Evolutionary conservation across 768 basidiomycete species (phyloP), one percentile per base, ranked within the genome.

Genomic region (Suillus subaureus): DNA sequence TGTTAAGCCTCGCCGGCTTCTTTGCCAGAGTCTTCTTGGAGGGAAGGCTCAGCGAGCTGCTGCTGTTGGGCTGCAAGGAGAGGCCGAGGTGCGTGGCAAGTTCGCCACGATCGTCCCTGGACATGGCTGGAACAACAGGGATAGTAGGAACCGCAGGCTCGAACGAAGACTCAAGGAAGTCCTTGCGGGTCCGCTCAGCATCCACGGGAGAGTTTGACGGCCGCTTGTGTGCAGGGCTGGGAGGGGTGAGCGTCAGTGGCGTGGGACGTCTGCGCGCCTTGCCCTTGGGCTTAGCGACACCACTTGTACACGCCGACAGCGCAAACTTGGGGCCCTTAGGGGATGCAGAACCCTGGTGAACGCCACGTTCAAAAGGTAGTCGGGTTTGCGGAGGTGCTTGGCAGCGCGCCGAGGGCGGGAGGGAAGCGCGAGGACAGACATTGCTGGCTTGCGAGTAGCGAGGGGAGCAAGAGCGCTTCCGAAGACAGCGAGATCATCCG

Each of bases 111-210:
- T 35, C 15, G 13, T 39, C 61, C 49, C 40, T 51, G 42, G 40
- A 23, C 15, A 52, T 64, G 16, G 37, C 37, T 43, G 62, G 55
- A 33, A 66, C 60, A 58, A 26, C 65, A 12, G 67, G 60, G 1
- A 60, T 55, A 35, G 55, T 61, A 18, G 70, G 71, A 7, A 55
- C 42, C 6, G 70, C 42, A 18, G 82, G 81, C n/a, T 72, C 71
- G 67, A 84, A 85, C 40, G 83, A 83, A n/a, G 78, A 71, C 18
- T 78, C 77, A 67, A 84, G 65, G 62, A 85, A 85, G 54, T 82
- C 82, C 67, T 61, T 72, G 54, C 75, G 77, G 64, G 79, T 75
- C 23, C 70, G 72, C 15, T 75, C 75, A 4, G 70, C 57, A 64
- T 82, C 81, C 23, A 78, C 65, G 0, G 78, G 78, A 7, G 78